These are phyloP conservation scores for Russula lepida DNA, from an alignment of 768 basidiomycete species.

Conservation along the genomic window DNA sequence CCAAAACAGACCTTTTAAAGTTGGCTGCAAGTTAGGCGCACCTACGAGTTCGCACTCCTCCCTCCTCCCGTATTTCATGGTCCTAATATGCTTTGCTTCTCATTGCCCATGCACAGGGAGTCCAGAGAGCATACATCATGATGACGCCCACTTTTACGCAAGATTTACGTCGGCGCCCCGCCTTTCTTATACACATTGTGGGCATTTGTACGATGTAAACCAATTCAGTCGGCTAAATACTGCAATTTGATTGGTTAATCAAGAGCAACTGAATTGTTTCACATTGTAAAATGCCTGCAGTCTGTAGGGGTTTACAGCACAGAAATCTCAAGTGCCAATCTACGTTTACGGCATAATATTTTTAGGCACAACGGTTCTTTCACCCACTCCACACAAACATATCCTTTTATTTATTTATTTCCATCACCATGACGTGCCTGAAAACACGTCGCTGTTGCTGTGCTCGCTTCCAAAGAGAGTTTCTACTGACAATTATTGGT, in stretches of 20 bases:
- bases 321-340: conserved; percentile 7
- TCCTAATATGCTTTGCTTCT: background rate
- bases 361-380: background rate
- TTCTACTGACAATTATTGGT: background rate
- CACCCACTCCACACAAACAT: background rate
- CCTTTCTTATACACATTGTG: too few relatives aligned
- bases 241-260: too few relatives aligned
- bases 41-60: too few relatives aligned
- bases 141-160: background rate
- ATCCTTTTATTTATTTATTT: background rate
- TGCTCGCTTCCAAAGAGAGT: background rate
- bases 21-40: background rate
- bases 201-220: too few relatives aligned
- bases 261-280: too few relatives aligned
- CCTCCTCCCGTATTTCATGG: background rate
- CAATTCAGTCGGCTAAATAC: too few relatives aligned
- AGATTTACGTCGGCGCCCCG: conserved; percentile 3
- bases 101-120: background rate
- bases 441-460: too few relatives aligned
- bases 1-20: background rate
- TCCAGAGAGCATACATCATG: background rate
- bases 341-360: conserved; percentile 2
- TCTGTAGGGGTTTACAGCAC: background rate
- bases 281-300: too few relatives aligned
- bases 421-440: background rate